Conservation (phyloP, 2,329 filamentous ascomycete genomes). For the Harringtonia aguacate region DNA sequence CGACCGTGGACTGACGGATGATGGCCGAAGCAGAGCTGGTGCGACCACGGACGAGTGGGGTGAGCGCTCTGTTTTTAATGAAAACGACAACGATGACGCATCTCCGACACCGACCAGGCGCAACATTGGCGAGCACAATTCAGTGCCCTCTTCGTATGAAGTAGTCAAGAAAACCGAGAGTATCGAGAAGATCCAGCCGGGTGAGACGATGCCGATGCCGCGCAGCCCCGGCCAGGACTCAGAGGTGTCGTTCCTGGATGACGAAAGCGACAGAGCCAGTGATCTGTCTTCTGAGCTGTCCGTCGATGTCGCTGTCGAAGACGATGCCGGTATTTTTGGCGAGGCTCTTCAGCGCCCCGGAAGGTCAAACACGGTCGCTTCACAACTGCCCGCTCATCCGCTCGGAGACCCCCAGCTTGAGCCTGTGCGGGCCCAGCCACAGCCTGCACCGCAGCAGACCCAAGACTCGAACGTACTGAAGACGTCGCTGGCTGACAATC, state of each 20-base stretch:
- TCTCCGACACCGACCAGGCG: slow-evolving; percentile 12
- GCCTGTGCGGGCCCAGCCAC: not conserved
- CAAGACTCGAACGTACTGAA: not conserved
- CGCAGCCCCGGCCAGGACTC: slow-evolving; percentile 14
- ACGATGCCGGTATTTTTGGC: slow-evolving; percentile 15
- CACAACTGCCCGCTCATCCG: slow-evolving; percentile 24
- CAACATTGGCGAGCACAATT: slow-evolving; percentile 9
- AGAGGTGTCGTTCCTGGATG: slow-evolving; percentile 35
- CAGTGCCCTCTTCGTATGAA: slow-evolving; percentile 38
- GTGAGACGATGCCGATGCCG: slow-evolving; percentile 21
- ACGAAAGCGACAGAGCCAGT: slow-evolving; percentile 36
- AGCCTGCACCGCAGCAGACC: slow-evolving; percentile 12
- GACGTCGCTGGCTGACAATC: slow-evolving; percentile 12
- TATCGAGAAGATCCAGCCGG: slow-evolving; percentile 31
- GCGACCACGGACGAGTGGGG: slow-evolving; percentile 40
- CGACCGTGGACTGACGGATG: slow-evolving; percentile 51
- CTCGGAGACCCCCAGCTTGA: slow-evolving; percentile 17
- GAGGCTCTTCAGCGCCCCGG: slow-evolving; percentile 14
- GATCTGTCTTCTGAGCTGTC: slow-evolving; percentile 56
- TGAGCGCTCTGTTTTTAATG: slow-evolving; percentile 42
- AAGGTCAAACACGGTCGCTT: slow-evolving; percentile 19
- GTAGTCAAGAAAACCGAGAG: slow-evolving; percentile 43
- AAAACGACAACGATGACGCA: slow-evolving; percentile 29
- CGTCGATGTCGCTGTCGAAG: slow-evolving; percentile 30
- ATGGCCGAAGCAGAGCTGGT: slow-evolving; percentile 28